phyloP scores from a whole-genome alignment of 306 rosid genomes.

The Hippophae gyantsensis region DNA sequence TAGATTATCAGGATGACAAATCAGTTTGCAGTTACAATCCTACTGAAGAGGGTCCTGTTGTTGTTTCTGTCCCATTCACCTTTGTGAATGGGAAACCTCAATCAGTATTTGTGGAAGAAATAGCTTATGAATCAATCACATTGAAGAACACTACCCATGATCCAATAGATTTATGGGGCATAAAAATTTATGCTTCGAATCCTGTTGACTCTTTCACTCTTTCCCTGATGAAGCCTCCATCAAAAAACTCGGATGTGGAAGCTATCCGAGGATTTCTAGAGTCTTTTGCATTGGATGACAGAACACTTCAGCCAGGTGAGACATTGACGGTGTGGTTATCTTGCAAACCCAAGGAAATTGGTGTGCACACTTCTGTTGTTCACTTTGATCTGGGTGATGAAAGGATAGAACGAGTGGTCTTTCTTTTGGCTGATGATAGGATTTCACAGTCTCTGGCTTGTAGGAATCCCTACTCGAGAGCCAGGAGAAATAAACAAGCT shows the following conservation, averaged over 20 bases:
- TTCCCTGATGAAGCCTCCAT: slow-evolving; percentile 71
- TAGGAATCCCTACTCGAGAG: slow-evolving; percentile 46
- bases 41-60: slow-evolving; percentile 37
- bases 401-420: slow-evolving; percentile 60
- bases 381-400: slow-evolving; percentile 64
- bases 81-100: slow-evolving; percentile 55
- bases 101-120: slow-evolving; percentile 45
- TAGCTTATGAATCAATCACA: slow-evolving; percentile 44
- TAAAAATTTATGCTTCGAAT: slow-evolving; percentile 63
- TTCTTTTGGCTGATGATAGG: slow-evolving; percentile 76
- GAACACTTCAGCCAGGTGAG: slow-evolving; percentile 73
- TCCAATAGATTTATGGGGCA: slow-evolving; percentile 66
- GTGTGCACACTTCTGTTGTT: slow-evolving; percentile 57
- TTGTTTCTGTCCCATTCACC: slow-evolving; percentile 65
- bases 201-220: slow-evolving; percentile 67
- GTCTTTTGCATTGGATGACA: slow-evolving; percentile 55
- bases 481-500: slow-evolving; percentile 44
- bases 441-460: slow-evolving; percentile 63
- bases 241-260: slow-evolving; percentile 27
- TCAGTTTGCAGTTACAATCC: slow-evolving; percentile 58
- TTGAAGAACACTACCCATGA: slow-evolving; percentile 57
- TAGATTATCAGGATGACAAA: slow-evolving; percentile 70
- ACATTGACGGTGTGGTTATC: slow-evolving; percentile 65
- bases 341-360: slow-evolving; percentile 75
- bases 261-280: slow-evolving; percentile 37